Base-by-base conservation (phyloP, 768 basidiomycete species). In the Inosperma sp. region DNA sequence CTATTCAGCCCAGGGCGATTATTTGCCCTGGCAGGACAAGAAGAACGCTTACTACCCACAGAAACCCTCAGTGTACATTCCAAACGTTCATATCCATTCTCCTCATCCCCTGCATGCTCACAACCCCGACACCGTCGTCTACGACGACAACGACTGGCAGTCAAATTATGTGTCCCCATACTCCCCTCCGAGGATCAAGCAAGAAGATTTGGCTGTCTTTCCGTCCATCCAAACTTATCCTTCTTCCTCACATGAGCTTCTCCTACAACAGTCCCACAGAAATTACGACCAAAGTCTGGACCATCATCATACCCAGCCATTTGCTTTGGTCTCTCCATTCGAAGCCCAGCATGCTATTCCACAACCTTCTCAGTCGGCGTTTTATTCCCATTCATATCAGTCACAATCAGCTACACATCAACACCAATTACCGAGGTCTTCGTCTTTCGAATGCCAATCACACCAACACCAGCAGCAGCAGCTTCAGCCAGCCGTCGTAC, bases 141-240 rank as follows among this genome's bases (percentile, higher is more conserved):
- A 48, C 33, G 27, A 0, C 34, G 46, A 48, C 46, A 35, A 31
- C 30, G 8, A 48, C 0, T 49, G 48, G 26, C 43, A 51, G 56
- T 35, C 29, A 9, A 29, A 33, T 34, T 23, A 34, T 27, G 19
- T 51, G 12, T 8, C 37, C 21, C 6, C 53, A 37, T 27, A 56
- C 17, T 48, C 54, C 13, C 51, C 52, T 41, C 59, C 59, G 48
- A 61, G 59, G 55, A 58, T 61, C 53, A 62, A 62, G 54, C 59
- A 62, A 51, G 61, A 64, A 49, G 63, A 64, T 16, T 29, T 54
- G 34, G 51, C 45, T 51, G 37, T 49, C 40, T 58, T 46, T 34
- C 51, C 47, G n/a, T 36, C 54, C 21, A 48, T 42, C 34, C 43
- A 46, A 39, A 46, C 27, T 45, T 57, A 53, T 45, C 48, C 48